These are phyloP conservation scores for Yarrowia galli DNA, from an alignment of 1,139 yeast genomes.

Conservation along the genomic window DNA sequence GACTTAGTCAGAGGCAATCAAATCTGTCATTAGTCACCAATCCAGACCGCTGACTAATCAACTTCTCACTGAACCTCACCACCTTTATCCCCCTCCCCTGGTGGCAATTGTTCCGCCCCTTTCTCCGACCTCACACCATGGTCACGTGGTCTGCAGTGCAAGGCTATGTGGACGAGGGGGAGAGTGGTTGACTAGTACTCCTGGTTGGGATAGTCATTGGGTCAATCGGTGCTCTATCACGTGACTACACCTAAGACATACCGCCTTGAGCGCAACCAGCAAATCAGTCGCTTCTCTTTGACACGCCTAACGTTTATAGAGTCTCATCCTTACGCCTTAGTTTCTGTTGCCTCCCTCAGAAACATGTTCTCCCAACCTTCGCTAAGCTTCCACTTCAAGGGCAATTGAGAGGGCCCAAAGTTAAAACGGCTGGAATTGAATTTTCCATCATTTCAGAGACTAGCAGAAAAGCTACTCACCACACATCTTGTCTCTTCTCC, in stretches of 20 bases:
- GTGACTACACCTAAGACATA: background rate
- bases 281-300: too few relatives aligned
- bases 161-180: background rate
- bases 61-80: too few relatives aligned
- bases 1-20: too few relatives aligned
- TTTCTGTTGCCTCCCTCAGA: background rate
- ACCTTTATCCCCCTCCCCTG: too few relatives aligned
- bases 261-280: background rate
- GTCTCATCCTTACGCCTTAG: too few relatives aligned
- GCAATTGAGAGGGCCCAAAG: background rate
- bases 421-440: slow-evolving; percentile 13
- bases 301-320: background rate
- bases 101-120: background rate
- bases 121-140: background rate
- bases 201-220: too few relatives aligned
- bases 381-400: slow-evolving; percentile 35
- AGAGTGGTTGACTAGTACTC: too few relatives aligned
- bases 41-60: background rate
- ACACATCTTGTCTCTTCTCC: background rate
- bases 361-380: slow-evolving; percentile 6
- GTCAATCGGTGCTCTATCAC: background rate
- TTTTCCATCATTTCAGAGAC: slow-evolving; percentile 3
- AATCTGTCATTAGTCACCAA: too few relatives aligned
- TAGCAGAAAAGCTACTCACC: background rate
- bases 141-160: slow-evolving; percentile 19